Evolutionary conservation across 352 stramenopile species (phyloP), one percentile per base, ranked within the genome.

Genomic region (Phytophthora macrochlamydospora): DNA sequence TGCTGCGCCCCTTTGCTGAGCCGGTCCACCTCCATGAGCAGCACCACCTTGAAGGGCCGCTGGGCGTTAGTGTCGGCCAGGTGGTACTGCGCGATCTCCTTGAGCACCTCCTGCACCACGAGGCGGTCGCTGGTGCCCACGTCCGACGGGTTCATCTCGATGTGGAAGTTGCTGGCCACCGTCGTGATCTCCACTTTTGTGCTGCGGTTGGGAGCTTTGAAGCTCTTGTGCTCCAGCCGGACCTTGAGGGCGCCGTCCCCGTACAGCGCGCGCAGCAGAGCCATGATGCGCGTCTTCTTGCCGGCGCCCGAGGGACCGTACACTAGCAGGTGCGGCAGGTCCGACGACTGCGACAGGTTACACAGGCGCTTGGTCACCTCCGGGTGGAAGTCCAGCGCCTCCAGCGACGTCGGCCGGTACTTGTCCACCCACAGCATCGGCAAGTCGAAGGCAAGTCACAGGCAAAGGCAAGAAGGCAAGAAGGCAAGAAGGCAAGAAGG

Each of bases 341-440:
- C 98, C 46, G 80, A 86, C 43, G 79, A 84, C 53, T 53, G 60
- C 48, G 83, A 90, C 56, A 98, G 75, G 59, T 91, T 89, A 14
- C 59, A 71, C 51, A 98, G 78, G 6, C 96, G 92, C 59, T 93
- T 84, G n/a, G 94, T 98, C 52, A 99, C 86, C 24, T 97, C 87
- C 30, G 78, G 72, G 74, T 99, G 97, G 71, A 98, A 99, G 74
- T 98, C 88, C 46, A 99, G 81, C 66, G 89, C 86, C 46, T 78
- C 69, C 42, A 99, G 81, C 44, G 88, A 85, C 59, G 78, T 97
- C 37, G 98, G 98, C 11, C 97, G 88, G 78, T 99, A 97, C 85
- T 99, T 99, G 79, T 99, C 98, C 28, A 99, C 96, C 97, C 97
- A 99, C 59, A 99, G 75, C 96, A 99, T 98, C 18, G 18, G 18